Conservation (phyloP, 768 basidiomycete species). For the Polyporus arcularius region DNA sequence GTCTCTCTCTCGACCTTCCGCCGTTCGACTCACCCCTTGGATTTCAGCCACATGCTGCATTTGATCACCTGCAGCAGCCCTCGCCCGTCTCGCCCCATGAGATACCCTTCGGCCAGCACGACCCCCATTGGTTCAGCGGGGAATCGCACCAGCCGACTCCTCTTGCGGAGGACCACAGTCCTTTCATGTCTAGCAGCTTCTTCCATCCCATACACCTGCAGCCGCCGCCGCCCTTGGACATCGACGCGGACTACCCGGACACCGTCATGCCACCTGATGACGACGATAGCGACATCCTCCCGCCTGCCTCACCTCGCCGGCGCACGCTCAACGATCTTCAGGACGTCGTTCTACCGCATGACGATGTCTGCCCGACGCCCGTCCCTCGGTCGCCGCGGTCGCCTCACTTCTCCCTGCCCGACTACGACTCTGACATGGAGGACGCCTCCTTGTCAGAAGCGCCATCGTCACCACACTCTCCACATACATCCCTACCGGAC, state of each 20-base stretch:
- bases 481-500: constrained; percentile 20
- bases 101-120: constrained; percentile 1
- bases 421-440: constrained; percentile 14
- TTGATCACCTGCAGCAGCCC: not conserved
- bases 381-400: constrained; percentile 22
- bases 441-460: constrained; percentile 3
- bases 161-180: constrained; percentile 3
- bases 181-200: not conserved
- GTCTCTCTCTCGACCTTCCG: constrained; percentile 10
- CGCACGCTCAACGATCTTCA: constrained; percentile 16
- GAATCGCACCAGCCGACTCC: not conserved
- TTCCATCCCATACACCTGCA: constrained; percentile 5
- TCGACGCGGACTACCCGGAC: constrained; percentile 21
- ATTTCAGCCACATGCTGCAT: not conserved
- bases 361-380: constrained; percentile 19
- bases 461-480: constrained; percentile 22
- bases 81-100: constrained; percentile 13
- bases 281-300: constrained; percentile 10
- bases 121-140: constrained; percentile 1
- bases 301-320: constrained; percentile 12
- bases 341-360: constrained; percentile 4
- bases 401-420: constrained; percentile 8
- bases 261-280: constrained; percentile 23
- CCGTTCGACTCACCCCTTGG: constrained; percentile 12
- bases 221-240: constrained; percentile 9